Evolutionary conservation across 768 basidiomycete genomes (phyloP), one percentile per base, ranked within the genome.

Genomic region (Piloderma croceum): DNA sequence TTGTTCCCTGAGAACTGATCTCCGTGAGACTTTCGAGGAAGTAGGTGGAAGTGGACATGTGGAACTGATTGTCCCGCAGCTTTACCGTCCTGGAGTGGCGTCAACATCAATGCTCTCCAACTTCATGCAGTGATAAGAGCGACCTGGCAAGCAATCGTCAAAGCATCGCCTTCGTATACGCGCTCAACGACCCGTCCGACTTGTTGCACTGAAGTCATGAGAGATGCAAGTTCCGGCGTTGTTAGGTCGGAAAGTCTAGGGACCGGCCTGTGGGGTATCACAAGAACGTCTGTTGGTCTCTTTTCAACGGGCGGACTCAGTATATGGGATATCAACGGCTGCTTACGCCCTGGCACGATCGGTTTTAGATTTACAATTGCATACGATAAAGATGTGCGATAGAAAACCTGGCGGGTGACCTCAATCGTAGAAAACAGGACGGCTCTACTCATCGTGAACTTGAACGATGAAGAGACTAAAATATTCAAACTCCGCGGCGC

Each of bases 291-390:
- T 82, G 52, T 38, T 34, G 24, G 22, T 24, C 23, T 11, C 23
- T 23, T n/a, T 34, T 18, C 18, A 25, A 27, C 38, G 39, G 6
- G 35, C 24, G 17, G 35, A 34, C 31, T 34, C 24, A 38, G 24
- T 27, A 15, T 21, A 20, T 21, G 19, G 29, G 35, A 19, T 36
- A 17, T 22, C 19, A 34, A 13, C 18, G 25, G 19, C 9, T 29
- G 75, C 89, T 65, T 61, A 98, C 94, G 92, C 35, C 92, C 92
- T 29, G 91, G 90, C 7, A 93, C 79, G 49, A 96, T 81, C 1
- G 93, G 94, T 52, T 91, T 96, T 45, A 96, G 77, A 58, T 98
- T 98, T 34, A 97, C 93, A 46, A 96, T 83, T 2, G 88, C 94
- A 60, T 76, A 86, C 0, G 85, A 78, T 10, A 85, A 70, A 2